Percentiles rank a stretch among this genome's conserved stretches.
Conservation (phyloP, 2,329 filamentous ascomycete species). For the Ophiostoma fasciatum region DNA sequence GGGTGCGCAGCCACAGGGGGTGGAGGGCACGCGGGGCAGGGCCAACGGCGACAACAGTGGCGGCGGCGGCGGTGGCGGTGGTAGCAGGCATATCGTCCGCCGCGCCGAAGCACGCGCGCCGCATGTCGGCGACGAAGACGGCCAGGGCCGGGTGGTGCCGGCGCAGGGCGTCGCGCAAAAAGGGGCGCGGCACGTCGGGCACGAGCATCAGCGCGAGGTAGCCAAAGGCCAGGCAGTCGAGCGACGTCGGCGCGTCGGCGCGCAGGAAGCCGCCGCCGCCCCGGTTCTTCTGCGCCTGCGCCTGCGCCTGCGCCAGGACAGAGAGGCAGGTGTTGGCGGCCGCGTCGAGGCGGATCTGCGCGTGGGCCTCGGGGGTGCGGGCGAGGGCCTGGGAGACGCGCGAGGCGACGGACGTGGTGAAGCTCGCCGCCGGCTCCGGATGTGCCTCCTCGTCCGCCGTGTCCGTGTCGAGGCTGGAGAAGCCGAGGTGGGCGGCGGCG, state of each 20-base stretch:
- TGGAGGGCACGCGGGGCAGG: neutral
- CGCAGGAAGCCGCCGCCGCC: too few relatives aligned
- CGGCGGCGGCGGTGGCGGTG: neutral
- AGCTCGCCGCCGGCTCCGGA: conserved; percentile 11
- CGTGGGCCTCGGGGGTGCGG: conserved; percentile 55
- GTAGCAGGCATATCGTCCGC: too few relatives aligned
- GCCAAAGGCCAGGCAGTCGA: conserved; percentile 70
- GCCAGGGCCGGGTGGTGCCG: conserved; percentile 7
- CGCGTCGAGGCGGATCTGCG: conserved; percentile 61
- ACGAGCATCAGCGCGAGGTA: conserved; percentile 61
- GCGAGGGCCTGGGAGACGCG: conserved; percentile 43
- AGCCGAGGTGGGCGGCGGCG: conserved; percentile 54
- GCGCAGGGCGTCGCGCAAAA: conserved; percentile 16
- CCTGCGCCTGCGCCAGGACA: conserved; percentile 50
- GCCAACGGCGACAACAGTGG: neutral
- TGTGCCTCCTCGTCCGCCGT: conserved; percentile 19
- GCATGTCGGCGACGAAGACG: conserved; percentile 10
- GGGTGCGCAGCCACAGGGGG: conserved; percentile 14
- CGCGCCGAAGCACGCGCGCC: conserved; percentile 2
- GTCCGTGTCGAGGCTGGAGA: conserved; percentile 50
- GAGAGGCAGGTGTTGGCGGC: conserved; percentile 57
- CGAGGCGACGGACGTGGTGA: neutral
- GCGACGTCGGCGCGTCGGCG: conserved; percentile 39
- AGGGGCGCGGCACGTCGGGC: conserved; percentile 21
- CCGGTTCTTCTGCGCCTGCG: too few relatives aligned